Percentiles rank a stretch among this genome's conserved stretches.
Conservation (phyloP, 371 early-diverging fungal genomes). For the Lichtheimia corymbifera region DNA sequence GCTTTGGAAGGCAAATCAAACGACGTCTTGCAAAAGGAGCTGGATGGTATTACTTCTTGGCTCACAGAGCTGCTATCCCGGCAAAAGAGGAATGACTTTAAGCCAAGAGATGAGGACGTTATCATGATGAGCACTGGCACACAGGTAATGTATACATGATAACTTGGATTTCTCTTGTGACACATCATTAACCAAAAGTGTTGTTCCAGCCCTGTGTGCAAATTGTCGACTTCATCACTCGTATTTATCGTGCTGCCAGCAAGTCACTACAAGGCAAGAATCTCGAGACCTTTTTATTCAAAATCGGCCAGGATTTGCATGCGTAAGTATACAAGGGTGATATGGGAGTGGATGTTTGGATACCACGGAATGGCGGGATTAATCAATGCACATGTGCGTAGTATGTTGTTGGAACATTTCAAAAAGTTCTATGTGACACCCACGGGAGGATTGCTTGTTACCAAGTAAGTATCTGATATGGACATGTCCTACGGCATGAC, state of each 20-base stretch:
- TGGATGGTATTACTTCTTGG: constrained; percentile 66
- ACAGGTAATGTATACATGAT: constrained; percentile 33
- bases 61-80: constrained; percentile 58
- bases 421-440: constrained; percentile 84
- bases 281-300: constrained; percentile 71
- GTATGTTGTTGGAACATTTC: constrained; percentile 88
- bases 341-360: too few relatives aligned
- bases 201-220: constrained; percentile 65
- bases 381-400: constrained; percentile 20
- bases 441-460: constrained; percentile 84
- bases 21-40: constrained; percentile 73
- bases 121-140: constrained; percentile 76
- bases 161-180: not conserved
- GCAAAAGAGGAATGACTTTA: constrained; percentile 77
- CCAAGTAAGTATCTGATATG: constrained; percentile 61
- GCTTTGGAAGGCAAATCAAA: constrained; percentile 79
- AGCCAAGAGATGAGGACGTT: constrained; percentile 83
- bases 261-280: constrained; percentile 79
- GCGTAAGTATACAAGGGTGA: constrained; percentile 47
- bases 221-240: constrained; percentile 68
- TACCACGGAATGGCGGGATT: not conserved
- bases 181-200: constrained; percentile 1
- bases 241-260: constrained; percentile 58
- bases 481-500: too few relatives aligned
- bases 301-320: constrained; percentile 81